A percentile compares a stretch with the other conserved stretches of the same genome.
phyloP scores from a whole-genome alignment of 179 eudicot genomes.

The Kewa caespitosa region DNA sequence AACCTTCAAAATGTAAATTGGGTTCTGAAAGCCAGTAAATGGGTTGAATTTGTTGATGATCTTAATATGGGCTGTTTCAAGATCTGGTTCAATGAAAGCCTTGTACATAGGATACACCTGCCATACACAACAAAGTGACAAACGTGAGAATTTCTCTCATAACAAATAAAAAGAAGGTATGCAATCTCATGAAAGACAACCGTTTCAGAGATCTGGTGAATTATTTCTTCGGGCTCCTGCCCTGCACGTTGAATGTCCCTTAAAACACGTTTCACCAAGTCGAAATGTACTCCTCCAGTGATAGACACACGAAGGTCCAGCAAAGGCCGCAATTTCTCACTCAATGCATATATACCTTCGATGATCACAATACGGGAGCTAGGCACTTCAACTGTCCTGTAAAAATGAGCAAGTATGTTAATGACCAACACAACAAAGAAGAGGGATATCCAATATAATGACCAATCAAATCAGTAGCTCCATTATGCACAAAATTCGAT shows the following conservation, averaged over 20 bases:
- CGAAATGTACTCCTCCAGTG: slow-evolving; percentile 96
- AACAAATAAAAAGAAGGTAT: background rate
- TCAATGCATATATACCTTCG: slow-evolving; percentile 95
- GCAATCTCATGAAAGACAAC: slow-evolving; percentile 30
- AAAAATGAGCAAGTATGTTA: slow-evolving; percentile 8
- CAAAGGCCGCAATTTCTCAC: slow-evolving; percentile 77
- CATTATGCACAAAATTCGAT: background rate
- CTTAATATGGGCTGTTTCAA: slow-evolving; percentile 88
- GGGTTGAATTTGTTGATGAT: slow-evolving; percentile 88
- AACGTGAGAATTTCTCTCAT: slow-evolving; percentile 14
- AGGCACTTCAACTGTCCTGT: slow-evolving; percentile 85
- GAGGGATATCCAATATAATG: background rate
- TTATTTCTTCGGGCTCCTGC: slow-evolving; percentile 96
- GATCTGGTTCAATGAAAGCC: slow-evolving; percentile 95
- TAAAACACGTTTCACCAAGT: slow-evolving; percentile 90
- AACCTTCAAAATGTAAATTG: slow-evolving; percentile 89
- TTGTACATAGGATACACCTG: slow-evolving; percentile 99
- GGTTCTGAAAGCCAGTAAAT: slow-evolving; percentile 89
- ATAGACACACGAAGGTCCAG: slow-evolving; percentile 93
- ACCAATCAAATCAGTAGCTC: background rate
- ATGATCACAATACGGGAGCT: slow-evolving; percentile 81
- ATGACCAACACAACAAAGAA: background rate
- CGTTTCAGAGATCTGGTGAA: slow-evolving; percentile 95
- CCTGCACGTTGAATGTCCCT: slow-evolving; percentile 97
- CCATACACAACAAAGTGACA: slow-evolving; percentile 14